Conservation (phyloP, 2,329 filamentous ascomycete genomes). For the Fusarium setosum region DNA sequence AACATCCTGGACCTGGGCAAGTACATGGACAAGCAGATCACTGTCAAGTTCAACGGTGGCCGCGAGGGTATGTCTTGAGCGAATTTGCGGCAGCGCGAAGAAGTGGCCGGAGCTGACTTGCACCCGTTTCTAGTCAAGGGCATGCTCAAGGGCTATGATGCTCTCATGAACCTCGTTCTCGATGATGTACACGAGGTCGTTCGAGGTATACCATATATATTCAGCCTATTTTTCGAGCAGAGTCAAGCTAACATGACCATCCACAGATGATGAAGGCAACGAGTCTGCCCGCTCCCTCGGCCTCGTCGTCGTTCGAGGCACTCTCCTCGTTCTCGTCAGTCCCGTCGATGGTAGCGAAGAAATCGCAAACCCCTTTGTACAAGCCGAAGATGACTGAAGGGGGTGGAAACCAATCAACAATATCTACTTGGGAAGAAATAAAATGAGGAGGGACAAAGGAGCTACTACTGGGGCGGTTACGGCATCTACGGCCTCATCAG, state of each 20-base stretch:
- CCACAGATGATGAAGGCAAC: conserved; percentile 90
- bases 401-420: background rate
- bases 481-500: background rate
- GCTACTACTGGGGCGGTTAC: background rate
- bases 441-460: background rate
- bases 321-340: conserved; percentile 90
- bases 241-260: conserved; percentile 5
- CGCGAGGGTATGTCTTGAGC: conserved; percentile 76
- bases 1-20: conserved; percentile 96
- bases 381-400: conserved; percentile 72
- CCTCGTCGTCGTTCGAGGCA: conserved; percentile 90
- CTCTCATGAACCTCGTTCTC: conserved; percentile 96
- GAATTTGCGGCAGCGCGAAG: too few relatives aligned
- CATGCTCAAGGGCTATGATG: conserved; percentile 93
- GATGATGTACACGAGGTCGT: conserved; percentile 94
- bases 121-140: conserved; percentile 74
- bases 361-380: conserved; percentile 92
- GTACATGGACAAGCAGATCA: conserved; percentile 97
- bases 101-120: conserved; percentile 32
- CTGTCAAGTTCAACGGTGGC: conserved; percentile 96
- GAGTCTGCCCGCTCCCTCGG: conserved; percentile 83
- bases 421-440: conserved; percentile 18
- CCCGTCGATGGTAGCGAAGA: conserved; percentile 95
- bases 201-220: conserved; percentile 70
- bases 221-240: background rate